These are phyloP conservation scores for Chenopodium suecicum DNA, from an alignment of 148 eudicot species.

Conservation along the genomic window DNA sequence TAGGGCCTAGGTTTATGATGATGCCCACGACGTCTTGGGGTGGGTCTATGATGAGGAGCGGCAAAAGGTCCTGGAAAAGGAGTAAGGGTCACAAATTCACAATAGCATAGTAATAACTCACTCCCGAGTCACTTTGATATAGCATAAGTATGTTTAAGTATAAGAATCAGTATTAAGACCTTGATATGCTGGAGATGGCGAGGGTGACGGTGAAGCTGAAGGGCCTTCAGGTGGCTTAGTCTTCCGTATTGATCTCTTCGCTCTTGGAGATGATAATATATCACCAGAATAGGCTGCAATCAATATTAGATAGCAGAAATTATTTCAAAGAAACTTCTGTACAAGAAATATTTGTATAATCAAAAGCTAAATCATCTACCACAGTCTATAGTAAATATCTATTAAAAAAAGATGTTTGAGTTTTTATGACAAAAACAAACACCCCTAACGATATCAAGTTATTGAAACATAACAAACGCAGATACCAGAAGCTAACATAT, in stretches of 20 bases:
- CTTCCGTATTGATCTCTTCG: slow-evolving; percentile 17
- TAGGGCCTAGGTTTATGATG: slow-evolving; percentile 41
- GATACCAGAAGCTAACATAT: too few relatives aligned
- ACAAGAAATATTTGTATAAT: background rate
- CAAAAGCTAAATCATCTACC: background rate
- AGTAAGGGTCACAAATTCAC: slow-evolving; percentile 9
- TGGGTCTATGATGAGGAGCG: slow-evolving; percentile 37
- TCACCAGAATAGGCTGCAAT: slow-evolving; percentile 41
- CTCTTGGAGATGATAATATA: slow-evolving; percentile 30
- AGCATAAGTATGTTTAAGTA: background rate
- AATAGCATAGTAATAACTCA: background rate
- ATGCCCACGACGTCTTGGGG: slow-evolving; percentile 41
- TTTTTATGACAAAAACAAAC: background rate
- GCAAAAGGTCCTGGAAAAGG: slow-evolving; percentile 47
- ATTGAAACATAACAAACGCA: background rate
- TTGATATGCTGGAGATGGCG: slow-evolving; percentile 61
- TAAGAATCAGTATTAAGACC: slow-evolving; percentile 37
- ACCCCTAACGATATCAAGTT: background rate
- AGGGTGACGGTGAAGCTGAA: slow-evolving; percentile 47
- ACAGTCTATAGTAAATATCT: background rate
- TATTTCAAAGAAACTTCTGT: background rate
- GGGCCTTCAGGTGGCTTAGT: slow-evolving; percentile 36
- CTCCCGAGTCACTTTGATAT: background rate
- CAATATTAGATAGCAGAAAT: background rate
- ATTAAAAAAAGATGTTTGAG: background rate